Evolutionary conservation across 345 rosid species (phyloP).

Genomic region (Gossypium bickii): DNA sequence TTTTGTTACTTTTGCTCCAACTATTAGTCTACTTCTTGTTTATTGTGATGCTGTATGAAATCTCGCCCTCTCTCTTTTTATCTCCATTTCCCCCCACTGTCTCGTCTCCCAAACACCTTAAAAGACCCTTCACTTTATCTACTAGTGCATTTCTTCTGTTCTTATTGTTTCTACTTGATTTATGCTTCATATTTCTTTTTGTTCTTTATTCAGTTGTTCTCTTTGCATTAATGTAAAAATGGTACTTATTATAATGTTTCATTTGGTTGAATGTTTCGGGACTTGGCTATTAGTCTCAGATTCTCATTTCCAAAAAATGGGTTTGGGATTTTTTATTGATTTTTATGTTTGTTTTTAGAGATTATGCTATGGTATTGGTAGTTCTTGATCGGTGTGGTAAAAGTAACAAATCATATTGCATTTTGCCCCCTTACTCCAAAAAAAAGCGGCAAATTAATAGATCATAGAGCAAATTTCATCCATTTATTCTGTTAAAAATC

Average conservation of each 20-base stretch:
- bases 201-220: no score
- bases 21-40: neutral
- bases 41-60: constrained; percentile 23
- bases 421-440: no score
- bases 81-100: constrained; percentile 12
- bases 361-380: neutral
- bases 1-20: neutral
- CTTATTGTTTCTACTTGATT: no score
- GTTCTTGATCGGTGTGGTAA: neutral
- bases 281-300: no score
- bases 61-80: constrained; percentile 1
- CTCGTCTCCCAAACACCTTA: constrained; percentile 22
- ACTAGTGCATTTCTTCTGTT: neutral
- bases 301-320: neutral
- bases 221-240: no score
- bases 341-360: neutral
- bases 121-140: constrained; percentile 8
- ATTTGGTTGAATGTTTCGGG: no score
- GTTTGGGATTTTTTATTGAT: neutral
- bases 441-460: no score
- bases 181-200: no score
- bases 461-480: no score
- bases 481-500: no score
- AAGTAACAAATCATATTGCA: no score
- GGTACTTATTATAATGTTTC: no score